phyloP scores from a whole-genome alignment of 2,329 filamentous ascomycete genomes.

The Colletotrichum cereale region DNA sequence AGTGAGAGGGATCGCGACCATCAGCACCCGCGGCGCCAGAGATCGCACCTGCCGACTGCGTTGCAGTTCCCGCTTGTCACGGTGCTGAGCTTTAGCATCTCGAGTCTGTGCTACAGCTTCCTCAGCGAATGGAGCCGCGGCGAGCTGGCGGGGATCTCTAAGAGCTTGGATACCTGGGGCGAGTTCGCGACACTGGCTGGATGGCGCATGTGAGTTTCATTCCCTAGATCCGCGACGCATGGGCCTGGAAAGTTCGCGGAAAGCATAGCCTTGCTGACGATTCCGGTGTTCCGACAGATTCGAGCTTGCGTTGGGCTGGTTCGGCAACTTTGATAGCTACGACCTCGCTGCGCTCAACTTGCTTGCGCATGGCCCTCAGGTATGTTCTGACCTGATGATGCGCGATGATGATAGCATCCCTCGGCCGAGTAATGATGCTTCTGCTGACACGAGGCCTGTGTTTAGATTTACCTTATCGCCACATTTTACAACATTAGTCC shows the following conservation, averaged over 20 bases:
- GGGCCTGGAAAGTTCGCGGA: not conserved
- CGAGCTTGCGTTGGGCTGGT: conserved; percentile 81
- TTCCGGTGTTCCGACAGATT: conserved; percentile 76
- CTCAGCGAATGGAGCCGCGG: conserved; percentile 70
- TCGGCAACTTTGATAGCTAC: conserved; percentile 78
- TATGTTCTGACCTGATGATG: conserved; percentile 52
- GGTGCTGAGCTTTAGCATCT: conserved; percentile 70
- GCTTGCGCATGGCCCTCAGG: conserved; percentile 80
- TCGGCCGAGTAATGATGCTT: not conserved
- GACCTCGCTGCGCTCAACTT: conserved; percentile 75
- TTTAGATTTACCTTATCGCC: conserved; percentile 77
- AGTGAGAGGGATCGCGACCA: conserved; percentile 31
- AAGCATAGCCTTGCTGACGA: conserved; percentile 25
- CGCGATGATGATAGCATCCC: not conserved
- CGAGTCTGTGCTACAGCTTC: conserved; percentile 73
- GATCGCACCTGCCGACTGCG: conserved; percentile 56
- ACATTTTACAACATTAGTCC: conserved; percentile 81
- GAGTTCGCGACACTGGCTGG: conserved; percentile 68
- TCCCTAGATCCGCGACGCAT: not conserved
- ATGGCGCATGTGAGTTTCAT: conserved; percentile 68
- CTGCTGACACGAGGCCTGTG: conserved; percentile 18
- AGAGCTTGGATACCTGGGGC: conserved; percentile 70
- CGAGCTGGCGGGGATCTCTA: conserved; percentile 77
- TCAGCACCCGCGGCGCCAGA: conserved; percentile 25
- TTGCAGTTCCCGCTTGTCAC: conserved; percentile 67